These are phyloP conservation scores for Entophlyctis luteolus DNA, from an alignment of 192 early-diverging fungal genomes.

Conservation along the genomic window DNA sequence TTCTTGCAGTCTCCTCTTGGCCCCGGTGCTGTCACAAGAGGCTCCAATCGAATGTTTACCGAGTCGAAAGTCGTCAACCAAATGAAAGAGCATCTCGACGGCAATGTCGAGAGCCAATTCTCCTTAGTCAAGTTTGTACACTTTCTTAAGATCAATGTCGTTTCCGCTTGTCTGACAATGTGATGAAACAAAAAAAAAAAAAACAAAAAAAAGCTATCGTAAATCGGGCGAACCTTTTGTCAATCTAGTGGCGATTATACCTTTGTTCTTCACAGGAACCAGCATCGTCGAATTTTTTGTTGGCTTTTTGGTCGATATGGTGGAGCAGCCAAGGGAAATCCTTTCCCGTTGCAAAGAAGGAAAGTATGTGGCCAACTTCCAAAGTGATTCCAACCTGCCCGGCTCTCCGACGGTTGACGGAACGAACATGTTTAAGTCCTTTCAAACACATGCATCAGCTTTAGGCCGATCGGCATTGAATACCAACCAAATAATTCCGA, in stretches of 20 bases:
- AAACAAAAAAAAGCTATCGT: slow-evolving; percentile 39
- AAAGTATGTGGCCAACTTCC: slow-evolving; percentile 24
- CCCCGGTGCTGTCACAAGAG: not conserved
- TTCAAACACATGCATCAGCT: not conserved
- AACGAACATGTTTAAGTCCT: not conserved
- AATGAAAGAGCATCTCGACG: slow-evolving; percentile 46
- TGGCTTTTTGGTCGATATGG: slow-evolving; percentile 60
- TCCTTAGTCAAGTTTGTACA: slow-evolving; percentile 52
- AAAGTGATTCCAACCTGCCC: slow-evolving; percentile 14
- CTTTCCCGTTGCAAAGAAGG: slow-evolving; percentile 57
- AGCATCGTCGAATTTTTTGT: slow-evolving; percentile 59
- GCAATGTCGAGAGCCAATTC: slow-evolving; percentile 60
- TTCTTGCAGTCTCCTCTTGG: slow-evolving; percentile 39
- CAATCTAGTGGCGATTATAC: slow-evolving; percentile 64
- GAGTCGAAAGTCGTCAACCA: slow-evolving; percentile 42
- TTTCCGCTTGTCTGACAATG: not conserved
- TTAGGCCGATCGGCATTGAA: not conserved
- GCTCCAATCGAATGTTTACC: slow-evolving; percentile 17
- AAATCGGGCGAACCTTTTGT: slow-evolving; percentile 69
- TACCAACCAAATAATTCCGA: not conserved
- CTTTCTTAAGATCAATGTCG: not conserved
- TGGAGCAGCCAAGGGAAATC: slow-evolving; percentile 68
- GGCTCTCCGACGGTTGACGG: not conserved
- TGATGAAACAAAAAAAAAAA: not conserved
- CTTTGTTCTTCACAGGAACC: slow-evolving; percentile 45